Evolutionary conservation across 1,284 basidiomycete genomes (phyloP), one percentile per base, ranked within the genome.

Genomic region (Athelia sp.): DNA sequence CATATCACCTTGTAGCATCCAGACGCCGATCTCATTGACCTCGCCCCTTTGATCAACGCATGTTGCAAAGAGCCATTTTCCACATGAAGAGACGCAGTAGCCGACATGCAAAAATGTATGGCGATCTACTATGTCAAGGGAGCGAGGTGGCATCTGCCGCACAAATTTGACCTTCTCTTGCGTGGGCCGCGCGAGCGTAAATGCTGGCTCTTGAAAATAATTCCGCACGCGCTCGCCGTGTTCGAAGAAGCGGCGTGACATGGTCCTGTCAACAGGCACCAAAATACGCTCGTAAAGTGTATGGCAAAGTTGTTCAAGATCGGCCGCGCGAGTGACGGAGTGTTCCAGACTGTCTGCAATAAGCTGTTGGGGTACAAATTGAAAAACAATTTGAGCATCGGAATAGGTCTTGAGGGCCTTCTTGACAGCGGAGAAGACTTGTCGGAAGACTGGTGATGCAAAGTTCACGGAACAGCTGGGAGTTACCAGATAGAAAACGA

Each of bases 21-120:
- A 87, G 6, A 84, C 77, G 9, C 76, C 78, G 24, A 84, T 58
- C 49, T 85, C 80, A 58, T 84, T 79, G 13, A 73, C 78, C 61
- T 92, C 88, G 3, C 89, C 90, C 4, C 82, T 73, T 58, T 90
- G 81, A 58, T 93, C 90, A 10, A 87, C 68, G 57, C 81, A 84
- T n/a, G 79, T 73, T n/a, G 80, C 80, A 15, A 87, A 61, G 2
- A 90, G 69, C 90, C 89, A 92, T 61, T 82, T 84, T 4, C 81
- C 75, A 52, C 82, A 85, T 4, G 66, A 59, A 11, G 82, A 82
- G 1, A 84, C 56, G 31, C 69, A 68, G 62, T 93, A 93, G 1
- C 79, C 89, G 40, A 92, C 74, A 59, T 93, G 90, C 40, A 93
- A 68, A 42, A 92, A 66, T 2, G 78, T 82, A 53, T 84, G 76